Base-by-base conservation (phyloP, 768 basidiomycete species). In the Piloderma croceum region DNA sequence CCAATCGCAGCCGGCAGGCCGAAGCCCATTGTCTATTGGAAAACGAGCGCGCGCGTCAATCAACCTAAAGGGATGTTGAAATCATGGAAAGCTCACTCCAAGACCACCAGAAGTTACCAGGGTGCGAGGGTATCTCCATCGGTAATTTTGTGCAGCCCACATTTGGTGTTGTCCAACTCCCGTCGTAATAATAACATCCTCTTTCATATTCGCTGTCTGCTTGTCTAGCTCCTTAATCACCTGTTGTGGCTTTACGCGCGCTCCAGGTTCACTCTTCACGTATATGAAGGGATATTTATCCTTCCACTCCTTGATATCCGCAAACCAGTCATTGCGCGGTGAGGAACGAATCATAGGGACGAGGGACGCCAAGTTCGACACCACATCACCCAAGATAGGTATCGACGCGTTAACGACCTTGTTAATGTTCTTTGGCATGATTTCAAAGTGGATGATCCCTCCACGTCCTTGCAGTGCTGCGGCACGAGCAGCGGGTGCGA, bases 81-180 rank as follows among this genome's bases (percentile, higher is more conserved):
- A 36, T 25, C 34, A 31, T 42, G n/a, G 20, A 31, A 45, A 3
- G 76, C 87, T 49, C 63, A 91, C 90, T 5, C 94, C 94, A 15
- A 97, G 76, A 48, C 94, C 94, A 49, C 94, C 94, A 24, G 89
- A 92, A 11, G 92, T 90, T 39, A 94, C 81, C 83, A 97, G 75
- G 34, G 88, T 74, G 31, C 82, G 74, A 0, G 96, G 96, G 36
- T 83, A 67, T 45, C 67, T 85, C 93, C 93, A 99, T 43, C 93
- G 73, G 65, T 79, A 98, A 60, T 83, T 73, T 62, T 99, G 96
- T 31, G 89, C 90, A 2, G 94, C 94, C 92, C 91, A 98, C 96
- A 98, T 98, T 65, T 99, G 94, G 67, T 98, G 96, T 61, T 99
- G 96, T 6, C 96, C 96, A 17, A 99, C 96, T 51, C 96, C 96